Evolutionary conservation across 106 monocot genomes (phyloP), one percentile per base, ranked within the genome.

Genomic region (Gastrodia elata): DNA sequence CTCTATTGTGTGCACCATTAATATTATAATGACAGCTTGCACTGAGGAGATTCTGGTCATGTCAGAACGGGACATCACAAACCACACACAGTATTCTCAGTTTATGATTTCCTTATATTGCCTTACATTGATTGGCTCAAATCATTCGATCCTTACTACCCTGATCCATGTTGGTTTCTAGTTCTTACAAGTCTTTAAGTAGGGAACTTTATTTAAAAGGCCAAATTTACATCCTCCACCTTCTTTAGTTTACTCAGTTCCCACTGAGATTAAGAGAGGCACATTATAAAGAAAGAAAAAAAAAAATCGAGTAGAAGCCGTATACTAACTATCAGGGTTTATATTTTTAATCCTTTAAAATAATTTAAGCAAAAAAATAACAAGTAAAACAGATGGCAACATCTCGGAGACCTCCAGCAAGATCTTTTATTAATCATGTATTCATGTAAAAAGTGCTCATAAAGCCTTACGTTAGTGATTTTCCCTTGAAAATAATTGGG

Each of bases 391-490:
- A 70, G 11, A 70, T 26, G 2, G 13, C 6, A 70, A 4, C 68
- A n/a, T 68, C 22, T 3, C 38, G 20, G 36, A 1, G 15, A 36
- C 18, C 30, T 2, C 35, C 36, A 57, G 25, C 55, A 37, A 71
- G 4, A 79, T 55, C 43, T 37, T 42, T 35, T n/a, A 25, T n/a
- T 20, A 20, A 24, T 35, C 38, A 39, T 42, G 11, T 41, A 41
- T 70, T 26, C 70, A 70, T 14, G 70, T 4, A 42, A 41, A 72
- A 7, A 49, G 18, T 36, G 3, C 25, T 39, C 26, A 69, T 41
- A 40, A 14, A 38, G 75, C 73, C 90, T 84, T 90, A 90, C 90
- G 90, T 80, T 75, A 90, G 78, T 15, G 90, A 90, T 81, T 90
- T 90, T 26, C 90, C 90, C 70, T 90, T 77, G 64, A 90, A 90